These are phyloP conservation scores for Fusarium falciforme DNA, from an alignment of 2,329 filamentous ascomycete species.

Conservation along the genomic window DNA sequence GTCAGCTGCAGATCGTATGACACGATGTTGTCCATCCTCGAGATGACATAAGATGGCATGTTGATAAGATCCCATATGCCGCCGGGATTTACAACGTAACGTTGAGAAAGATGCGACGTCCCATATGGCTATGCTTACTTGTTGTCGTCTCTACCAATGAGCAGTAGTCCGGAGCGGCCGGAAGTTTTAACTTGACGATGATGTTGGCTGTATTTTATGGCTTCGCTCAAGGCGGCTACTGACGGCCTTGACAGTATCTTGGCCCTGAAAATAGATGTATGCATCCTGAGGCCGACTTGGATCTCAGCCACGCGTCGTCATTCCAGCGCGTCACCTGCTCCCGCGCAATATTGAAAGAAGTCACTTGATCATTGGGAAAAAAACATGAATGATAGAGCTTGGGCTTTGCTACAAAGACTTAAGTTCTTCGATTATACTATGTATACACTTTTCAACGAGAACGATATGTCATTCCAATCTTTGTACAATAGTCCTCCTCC, in stretches of 20 bases:
- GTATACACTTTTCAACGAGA: neutral
- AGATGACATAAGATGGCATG: conserved; percentile 1
- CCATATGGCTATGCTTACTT: conserved; percentile 10
- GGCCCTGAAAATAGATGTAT: neutral
- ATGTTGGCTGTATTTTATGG: conserved; percentile 27
- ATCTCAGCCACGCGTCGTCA: neutral
- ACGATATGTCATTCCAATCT: neutral
- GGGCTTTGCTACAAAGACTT: neutral
- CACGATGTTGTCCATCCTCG: neutral
- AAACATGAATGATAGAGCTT: neutral
- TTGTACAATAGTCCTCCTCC: neutral
- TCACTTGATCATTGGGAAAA: neutral
- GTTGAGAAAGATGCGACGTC: neutral
- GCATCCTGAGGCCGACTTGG: neutral
- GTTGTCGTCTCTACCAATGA: neutral
- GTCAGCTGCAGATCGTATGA: conserved; percentile 23
- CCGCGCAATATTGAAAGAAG: neutral
- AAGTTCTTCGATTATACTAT: neutral
- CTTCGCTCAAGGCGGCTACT: neutral
- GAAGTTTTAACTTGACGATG: conserved; percentile 37
- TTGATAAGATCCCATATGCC: neutral
- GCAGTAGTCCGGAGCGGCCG: neutral
- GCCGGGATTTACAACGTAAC: conserved; percentile 16
- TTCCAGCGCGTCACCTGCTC: neutral
- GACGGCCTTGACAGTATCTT: neutral